phyloP scores from a whole-genome alignment of 768 basidiomycete genomes.

The Podaxis sp. region DNA sequence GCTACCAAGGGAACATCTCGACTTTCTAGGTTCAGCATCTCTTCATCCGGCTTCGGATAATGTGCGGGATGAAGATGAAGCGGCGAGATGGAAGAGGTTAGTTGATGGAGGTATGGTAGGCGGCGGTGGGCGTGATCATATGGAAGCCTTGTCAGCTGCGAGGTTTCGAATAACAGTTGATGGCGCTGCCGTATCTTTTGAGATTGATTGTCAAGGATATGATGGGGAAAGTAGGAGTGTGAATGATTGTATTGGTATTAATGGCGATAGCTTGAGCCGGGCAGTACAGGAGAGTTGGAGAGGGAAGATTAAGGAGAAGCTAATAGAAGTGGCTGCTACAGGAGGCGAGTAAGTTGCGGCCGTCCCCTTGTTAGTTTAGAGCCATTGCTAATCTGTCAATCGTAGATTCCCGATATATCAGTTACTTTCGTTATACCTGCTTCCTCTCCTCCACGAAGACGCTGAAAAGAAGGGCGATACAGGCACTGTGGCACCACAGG shows the following conservation, averaged over 20 bases:
- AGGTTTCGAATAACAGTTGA: slow-evolving; percentile 13
- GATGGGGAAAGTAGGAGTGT: slow-evolving; percentile 10
- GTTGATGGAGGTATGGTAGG: neutral
- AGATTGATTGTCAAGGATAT: slow-evolving; percentile 14
- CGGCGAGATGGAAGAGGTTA: slow-evolving; percentile 9
- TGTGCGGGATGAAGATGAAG: neutral
- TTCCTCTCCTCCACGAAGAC: slow-evolving; percentile 53
- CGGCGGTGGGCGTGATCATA: neutral
- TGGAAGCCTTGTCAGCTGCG: slow-evolving; percentile 13
- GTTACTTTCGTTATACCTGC: slow-evolving; percentile 52
- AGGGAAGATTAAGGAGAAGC: slow-evolving; percentile 32
- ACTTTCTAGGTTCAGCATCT: slow-evolving; percentile 32
- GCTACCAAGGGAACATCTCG: slow-evolving; percentile 54
- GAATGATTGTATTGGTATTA: slow-evolving; percentile 26
- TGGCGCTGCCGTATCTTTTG: slow-evolving; percentile 7
- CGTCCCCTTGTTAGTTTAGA: neutral
- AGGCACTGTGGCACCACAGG: neutral
- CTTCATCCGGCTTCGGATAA: no score
- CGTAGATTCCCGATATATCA: slow-evolving; percentile 62
- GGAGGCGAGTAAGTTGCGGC: slow-evolving; percentile 27
- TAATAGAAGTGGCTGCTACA: slow-evolving; percentile 32
- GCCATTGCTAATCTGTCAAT: neutral
- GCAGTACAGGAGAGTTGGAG: slow-evolving; percentile 51
- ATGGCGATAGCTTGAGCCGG: slow-evolving; percentile 45
- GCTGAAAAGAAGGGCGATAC: slow-evolving; percentile 8